These are phyloP conservation scores for Rubroboletus satanas DNA, from an alignment of 768 basidiomycete genomes.

Conservation along the genomic window DNA sequence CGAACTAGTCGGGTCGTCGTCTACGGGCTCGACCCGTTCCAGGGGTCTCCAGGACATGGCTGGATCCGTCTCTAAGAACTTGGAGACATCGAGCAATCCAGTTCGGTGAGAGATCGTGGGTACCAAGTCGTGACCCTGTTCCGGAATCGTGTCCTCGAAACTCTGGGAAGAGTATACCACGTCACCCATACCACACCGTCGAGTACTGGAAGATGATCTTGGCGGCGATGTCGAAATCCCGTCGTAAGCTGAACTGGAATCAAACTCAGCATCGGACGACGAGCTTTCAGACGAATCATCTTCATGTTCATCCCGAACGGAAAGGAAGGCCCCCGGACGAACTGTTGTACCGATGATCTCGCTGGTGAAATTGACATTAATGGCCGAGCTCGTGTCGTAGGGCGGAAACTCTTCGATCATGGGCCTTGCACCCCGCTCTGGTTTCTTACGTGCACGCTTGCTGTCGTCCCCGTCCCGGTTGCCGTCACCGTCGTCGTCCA, in stretches of 20 bases:
- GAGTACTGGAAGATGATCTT: neutral
- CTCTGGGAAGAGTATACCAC: neutral
- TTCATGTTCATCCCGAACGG: neutral
- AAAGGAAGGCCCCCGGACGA: neutral
- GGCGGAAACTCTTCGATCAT: slow-evolving; percentile 2
- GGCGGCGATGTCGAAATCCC: neutral
- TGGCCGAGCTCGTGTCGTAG: slow-evolving; percentile 8
- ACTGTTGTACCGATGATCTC: slow-evolving; percentile 13
- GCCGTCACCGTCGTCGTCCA: neutral
- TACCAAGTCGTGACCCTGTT: neutral
- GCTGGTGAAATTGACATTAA: slow-evolving; percentile 9
- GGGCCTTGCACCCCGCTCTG: neutral
- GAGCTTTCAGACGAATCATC: neutral
- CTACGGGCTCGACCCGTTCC: neutral
- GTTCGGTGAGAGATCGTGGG: neutral
- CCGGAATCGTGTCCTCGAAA: neutral
- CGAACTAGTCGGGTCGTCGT: neutral
- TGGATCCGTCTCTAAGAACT: neutral
- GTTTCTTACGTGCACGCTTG: neutral
- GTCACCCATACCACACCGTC: slow-evolving; percentile 12
- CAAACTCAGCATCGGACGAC: neutral
- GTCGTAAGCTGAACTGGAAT: neutral
- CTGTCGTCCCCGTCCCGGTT: neutral
- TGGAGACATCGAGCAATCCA: neutral
- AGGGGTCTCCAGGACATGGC: neutral